Conservation (phyloP, 805 yeast genomes). For the Cyberlindnera maritima region DNA sequence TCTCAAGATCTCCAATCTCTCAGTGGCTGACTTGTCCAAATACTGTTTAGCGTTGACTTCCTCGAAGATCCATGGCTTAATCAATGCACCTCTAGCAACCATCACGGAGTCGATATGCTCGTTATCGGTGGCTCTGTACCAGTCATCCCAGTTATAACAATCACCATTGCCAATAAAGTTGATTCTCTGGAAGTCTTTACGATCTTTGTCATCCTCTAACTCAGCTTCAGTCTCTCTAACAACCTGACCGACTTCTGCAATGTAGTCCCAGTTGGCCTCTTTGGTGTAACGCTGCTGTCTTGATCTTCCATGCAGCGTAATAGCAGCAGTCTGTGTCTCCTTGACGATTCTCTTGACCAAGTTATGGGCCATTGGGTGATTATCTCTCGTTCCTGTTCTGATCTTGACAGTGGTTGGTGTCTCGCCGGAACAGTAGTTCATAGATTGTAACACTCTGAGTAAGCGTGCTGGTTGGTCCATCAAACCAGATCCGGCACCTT, state of each 20-base stretch:
- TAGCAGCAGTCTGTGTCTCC: constrained; percentile 83
- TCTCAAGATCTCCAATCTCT: constrained; percentile 74
- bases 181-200: constrained; percentile 56
- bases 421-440: constrained; percentile 88
- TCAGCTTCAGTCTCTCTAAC: constrained; percentile 57
- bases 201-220: constrained; percentile 59
- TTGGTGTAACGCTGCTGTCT: constrained; percentile 93
- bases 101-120: constrained; percentile 86
- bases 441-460: constrained; percentile 75
- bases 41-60: constrained; percentile 89
- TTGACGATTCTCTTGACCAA: constrained; percentile 67
- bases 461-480: constrained; percentile 85
- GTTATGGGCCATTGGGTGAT: constrained; percentile 81
- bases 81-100: constrained; percentile 97
- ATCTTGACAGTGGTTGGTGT: constrained; percentile 89
- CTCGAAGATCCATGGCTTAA: constrained; percentile 98
- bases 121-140: constrained; percentile 67
- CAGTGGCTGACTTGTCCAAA: constrained; percentile 86
- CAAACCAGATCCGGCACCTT: constrained; percentile 94
- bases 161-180: constrained; percentile 96
- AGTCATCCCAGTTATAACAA: constrained; percentile 80
- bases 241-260: constrained; percentile 66
- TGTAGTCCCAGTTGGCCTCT: constrained; percentile 91
- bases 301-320: constrained; percentile 94
- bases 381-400: constrained; percentile 86